These are phyloP conservation scores for Phytophthora sojae DNA, from an alignment of 352 stramenopile genomes.

Conservation along the genomic window DNA sequence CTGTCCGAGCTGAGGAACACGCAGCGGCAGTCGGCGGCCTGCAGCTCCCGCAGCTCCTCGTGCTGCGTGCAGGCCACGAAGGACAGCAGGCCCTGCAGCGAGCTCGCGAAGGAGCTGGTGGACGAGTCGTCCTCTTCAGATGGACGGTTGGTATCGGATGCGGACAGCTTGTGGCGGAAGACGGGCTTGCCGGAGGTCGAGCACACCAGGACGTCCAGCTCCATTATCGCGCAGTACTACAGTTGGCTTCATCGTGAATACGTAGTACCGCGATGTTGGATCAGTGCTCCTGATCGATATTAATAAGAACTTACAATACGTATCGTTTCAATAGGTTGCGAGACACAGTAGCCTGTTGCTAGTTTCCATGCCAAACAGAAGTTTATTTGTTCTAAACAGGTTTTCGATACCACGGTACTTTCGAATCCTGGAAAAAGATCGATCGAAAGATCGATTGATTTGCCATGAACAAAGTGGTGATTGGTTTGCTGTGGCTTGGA, in stretches of 20 bases:
- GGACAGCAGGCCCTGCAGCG: slow-evolving; percentile 68
- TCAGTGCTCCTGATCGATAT: too few relatives aligned
- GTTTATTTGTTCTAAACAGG: too few relatives aligned
- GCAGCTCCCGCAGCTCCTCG: slow-evolving; percentile 62
- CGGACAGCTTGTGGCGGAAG: slow-evolving; percentile 48
- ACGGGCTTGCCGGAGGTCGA: slow-evolving; percentile 71
- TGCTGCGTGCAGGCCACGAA: slow-evolving; percentile 68
- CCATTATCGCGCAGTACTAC: slow-evolving; percentile 16
- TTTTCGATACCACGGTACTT: too few relatives aligned
- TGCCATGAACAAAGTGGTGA: slow-evolving; percentile 15
- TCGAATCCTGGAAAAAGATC: too few relatives aligned
- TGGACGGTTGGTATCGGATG: slow-evolving; percentile 3
- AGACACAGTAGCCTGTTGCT: too few relatives aligned
- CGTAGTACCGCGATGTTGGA: too few relatives aligned
- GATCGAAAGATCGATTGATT: not conserved
- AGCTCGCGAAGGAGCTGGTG: slow-evolving; percentile 65
- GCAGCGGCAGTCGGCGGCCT: slow-evolving; percentile 44
- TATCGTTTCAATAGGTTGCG: too few relatives aligned
- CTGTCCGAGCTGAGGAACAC: slow-evolving; percentile 60
- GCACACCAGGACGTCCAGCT: slow-evolving; percentile 66
- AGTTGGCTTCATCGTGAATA: not conserved
- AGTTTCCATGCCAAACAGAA: too few relatives aligned
- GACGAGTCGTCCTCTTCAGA: slow-evolving; percentile 27
- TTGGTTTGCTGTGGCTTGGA: not conserved
- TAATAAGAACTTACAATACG: too few relatives aligned